Percentiles rank a stretch among this genome's conserved stretches.
Evolutionary conservation across 257 asterid species (phyloP).

Genomic region (Solanum acaule): DNA sequence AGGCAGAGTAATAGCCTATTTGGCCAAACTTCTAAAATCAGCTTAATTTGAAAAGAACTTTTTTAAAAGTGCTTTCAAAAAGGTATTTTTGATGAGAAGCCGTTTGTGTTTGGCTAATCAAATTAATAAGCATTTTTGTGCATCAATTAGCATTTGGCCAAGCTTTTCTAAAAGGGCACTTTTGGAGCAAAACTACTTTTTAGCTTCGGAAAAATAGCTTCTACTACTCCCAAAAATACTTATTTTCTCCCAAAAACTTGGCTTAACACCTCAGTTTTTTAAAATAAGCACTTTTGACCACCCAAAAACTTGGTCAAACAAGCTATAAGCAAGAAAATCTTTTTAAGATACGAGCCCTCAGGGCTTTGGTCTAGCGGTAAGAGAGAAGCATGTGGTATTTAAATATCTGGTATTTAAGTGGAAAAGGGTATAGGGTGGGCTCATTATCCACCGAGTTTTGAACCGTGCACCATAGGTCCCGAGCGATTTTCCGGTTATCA

Average conservation of each 20-base stretch:
- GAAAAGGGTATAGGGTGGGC: neutral
- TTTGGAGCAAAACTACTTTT: neutral
- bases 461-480: neutral
- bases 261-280: neutral
- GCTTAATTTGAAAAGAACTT: neutral
- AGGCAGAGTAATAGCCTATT: neutral
- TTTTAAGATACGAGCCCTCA: neutral
- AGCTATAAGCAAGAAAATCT: neutral
- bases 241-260: neutral
- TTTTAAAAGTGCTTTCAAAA: neutral
- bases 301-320: neutral
- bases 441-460: neutral
- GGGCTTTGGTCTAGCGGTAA: neutral
- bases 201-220: neutral
- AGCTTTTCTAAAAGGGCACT: neutral
- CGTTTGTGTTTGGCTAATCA: neutral
- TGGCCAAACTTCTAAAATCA: neutral
- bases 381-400: neutral
- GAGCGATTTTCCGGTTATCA: neutral
- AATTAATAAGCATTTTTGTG: neutral
- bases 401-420: neutral
- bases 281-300: neutral
- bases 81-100: neutral
- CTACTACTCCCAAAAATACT: neutral
- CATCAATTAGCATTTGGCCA: neutral